Evolutionary conservation across 805 yeast species (phyloP).

Genomic region (Yueomyces sinensis): DNA sequence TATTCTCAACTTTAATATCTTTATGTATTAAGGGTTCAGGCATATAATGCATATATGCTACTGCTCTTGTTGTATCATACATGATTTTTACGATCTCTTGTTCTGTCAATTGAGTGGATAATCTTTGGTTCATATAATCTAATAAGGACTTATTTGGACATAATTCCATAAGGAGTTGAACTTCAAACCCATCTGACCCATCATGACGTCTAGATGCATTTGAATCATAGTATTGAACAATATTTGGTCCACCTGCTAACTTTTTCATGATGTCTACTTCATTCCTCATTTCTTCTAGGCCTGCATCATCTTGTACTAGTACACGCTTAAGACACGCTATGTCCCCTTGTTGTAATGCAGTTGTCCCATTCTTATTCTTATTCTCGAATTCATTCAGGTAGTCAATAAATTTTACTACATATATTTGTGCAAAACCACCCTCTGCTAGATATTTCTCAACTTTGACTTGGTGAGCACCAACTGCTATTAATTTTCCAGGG

Average conservation of each 20-base stretch:
- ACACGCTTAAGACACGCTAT: conserved; percentile 64
- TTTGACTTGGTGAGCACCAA: conserved; percentile 47
- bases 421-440: conserved; percentile 77
- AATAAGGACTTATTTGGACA: conserved; percentile 79
- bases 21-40: conserved; percentile 68
- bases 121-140: conserved; percentile 80
- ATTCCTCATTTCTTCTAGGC: conserved; percentile 48
- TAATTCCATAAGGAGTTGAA: conserved; percentile 81
- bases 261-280: conserved; percentile 73
- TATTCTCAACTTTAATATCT: conserved; percentile 91
- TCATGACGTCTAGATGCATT: conserved; percentile 46
- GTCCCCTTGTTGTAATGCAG: conserved; percentile 26
- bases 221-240: conserved; percentile 63
- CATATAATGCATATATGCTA: conserved; percentile 72
- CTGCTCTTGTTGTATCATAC: conserved; percentile 68
- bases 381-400: conserved; percentile 10
- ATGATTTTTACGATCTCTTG: conserved; percentile 70
- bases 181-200: conserved; percentile 53
- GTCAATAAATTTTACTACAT: conserved; percentile 40
- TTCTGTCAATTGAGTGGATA: conserved; percentile 66
- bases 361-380: conserved; percentile 20
- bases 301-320: conserved; percentile 55
- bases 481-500: conserved; percentile 40
- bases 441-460: conserved; percentile 47
- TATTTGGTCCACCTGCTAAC: conserved; percentile 39